Base-by-base conservation (phyloP, 441 rosid genomes). In the Erodium chrysanthum region DNA sequence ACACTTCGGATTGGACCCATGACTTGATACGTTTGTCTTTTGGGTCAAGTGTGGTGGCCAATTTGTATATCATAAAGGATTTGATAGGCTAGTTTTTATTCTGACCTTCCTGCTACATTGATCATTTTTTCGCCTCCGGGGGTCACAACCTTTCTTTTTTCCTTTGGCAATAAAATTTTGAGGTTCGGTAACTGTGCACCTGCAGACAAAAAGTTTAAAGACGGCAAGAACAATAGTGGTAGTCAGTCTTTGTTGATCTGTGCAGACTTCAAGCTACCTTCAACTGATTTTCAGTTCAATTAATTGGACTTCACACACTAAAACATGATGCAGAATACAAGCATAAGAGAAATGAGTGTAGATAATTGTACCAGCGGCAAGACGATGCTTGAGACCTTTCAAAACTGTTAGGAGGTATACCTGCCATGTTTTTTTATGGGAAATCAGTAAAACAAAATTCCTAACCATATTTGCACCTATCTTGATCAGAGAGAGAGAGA, bases 301-400 rank as follows among this genome's bases (percentile, higher is more conserved):
- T 7, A 33, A 5, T 33, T 33, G 8, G 40, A 33, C 40, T 33
- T 33, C 40, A 33, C 6, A 5, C 9, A 5, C 0, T 29, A 17
- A 21, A 54, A 54, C 4, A 4, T 21, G 7, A 54, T 54, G 61
- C 22, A 54, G 20, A 54, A 18, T 7, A 10, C 9, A 1, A 54
- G 61, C 10, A 21, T 54, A 54, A 54, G 8, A 7, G 50, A 66
- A 68, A 25, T 27, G 46, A 71, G 59, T 62, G 64, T 27, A 68
- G 72, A 71, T 11, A 62, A 68, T 27, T 56, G 80, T 87, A 90
- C 98, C 97, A 73, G 97, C 96, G 72, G 98, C 98, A 78, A 88
- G 96, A 71, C 94, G 91, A 82, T 90, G 89, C 77, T 86, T 90
- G 78, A 92, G 91, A 79, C 91, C 89, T 83, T 85, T 90, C 76